These are phyloP conservation scores for Yamadazyma sp. DNA, from an alignment of 1,139 yeast genomes.

Conservation along the genomic window DNA sequence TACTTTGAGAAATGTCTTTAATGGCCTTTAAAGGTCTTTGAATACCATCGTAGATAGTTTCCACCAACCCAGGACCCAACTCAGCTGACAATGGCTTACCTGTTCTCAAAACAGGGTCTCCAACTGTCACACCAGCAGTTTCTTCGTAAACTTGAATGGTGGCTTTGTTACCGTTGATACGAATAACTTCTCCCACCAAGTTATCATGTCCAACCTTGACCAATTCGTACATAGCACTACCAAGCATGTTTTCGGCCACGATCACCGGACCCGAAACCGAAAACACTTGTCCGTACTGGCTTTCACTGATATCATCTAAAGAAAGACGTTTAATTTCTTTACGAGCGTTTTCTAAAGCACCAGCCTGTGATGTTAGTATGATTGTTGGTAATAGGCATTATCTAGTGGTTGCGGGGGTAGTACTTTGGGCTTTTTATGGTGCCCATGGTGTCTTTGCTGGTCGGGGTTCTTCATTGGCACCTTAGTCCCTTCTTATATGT, in stretches of 20 bases:
- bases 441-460: too few species aligned
- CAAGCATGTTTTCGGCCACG: constrained; percentile 97
- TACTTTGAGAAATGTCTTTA: constrained; percentile 80
- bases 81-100: constrained; percentile 98
- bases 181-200: constrained; percentile 96
- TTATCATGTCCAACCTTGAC: constrained; percentile 96
- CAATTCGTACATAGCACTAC: constrained; percentile 98
- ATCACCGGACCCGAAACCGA: constrained; percentile 98
- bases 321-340: constrained; percentile 87
- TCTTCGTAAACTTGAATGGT: constrained; percentile 99
- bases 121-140: constrained; percentile 98
- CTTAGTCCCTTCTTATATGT: too few species aligned
- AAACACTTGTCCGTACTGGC: constrained; percentile 83
- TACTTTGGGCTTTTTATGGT: background rate
- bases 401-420: background rate
- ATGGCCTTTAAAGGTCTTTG: constrained; percentile 97
- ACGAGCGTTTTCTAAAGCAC: constrained; percentile 96
- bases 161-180: constrained; percentile 94
- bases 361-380: constrained; percentile 57
- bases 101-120: constrained; percentile 96
- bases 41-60: constrained; percentile 97
- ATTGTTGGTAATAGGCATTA: too few species aligned
- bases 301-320: constrained; percentile 71
- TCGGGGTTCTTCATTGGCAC: too few species aligned
- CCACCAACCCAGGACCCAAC: constrained; percentile 98